Evolutionary conservation across 495 filamentous ascomycete genomes (phyloP).

Genomic region (Penicillium cosmopolitanum): DNA sequence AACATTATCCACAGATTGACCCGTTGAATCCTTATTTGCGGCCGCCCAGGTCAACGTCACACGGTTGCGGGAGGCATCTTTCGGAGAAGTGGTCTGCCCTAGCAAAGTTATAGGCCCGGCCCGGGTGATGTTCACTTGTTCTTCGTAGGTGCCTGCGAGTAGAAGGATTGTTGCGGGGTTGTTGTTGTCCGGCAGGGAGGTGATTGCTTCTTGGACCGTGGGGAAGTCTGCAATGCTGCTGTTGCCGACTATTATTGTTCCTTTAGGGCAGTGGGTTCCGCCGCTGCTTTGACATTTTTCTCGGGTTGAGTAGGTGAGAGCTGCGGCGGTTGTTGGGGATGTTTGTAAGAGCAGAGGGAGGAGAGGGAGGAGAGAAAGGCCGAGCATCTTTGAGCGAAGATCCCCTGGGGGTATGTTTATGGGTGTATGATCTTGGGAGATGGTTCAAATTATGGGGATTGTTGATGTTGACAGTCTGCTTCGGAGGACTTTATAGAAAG

Average conservation of each 20-base stretch:
- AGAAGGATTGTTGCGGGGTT: conserved; percentile 57
- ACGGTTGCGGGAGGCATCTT: conserved; percentile 42
- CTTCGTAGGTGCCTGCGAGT: conserved; percentile 56
- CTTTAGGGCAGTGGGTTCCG: conserved; percentile 47
- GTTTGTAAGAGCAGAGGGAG: conserved; percentile 16
- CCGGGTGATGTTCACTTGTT: conserved; percentile 64
- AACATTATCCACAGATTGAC: conserved; percentile 54
- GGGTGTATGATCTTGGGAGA: background rate
- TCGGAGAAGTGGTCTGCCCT: conserved; percentile 50
- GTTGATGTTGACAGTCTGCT: no score
- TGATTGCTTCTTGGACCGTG: conserved; percentile 56
- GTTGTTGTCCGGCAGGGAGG: conserved; percentile 55
- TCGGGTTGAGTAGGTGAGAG: background rate
- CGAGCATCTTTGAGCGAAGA: background rate
- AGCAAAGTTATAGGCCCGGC: conserved; percentile 58
- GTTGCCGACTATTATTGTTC: conserved; percentile 51
- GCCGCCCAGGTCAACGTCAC: conserved; percentile 55
- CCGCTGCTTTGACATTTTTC: conserved; percentile 21
- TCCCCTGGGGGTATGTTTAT: background rate
- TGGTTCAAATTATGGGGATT: no score
- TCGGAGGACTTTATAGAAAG: background rate
- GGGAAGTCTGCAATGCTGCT: conserved; percentile 42
- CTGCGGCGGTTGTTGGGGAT: background rate
- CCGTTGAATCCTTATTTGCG: conserved; percentile 49
- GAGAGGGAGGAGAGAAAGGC: conserved; percentile 10